Evolutionary conservation across 495 filamentous ascomycete genomes (phyloP).

Genomic region (Neurospora sp.): DNA sequence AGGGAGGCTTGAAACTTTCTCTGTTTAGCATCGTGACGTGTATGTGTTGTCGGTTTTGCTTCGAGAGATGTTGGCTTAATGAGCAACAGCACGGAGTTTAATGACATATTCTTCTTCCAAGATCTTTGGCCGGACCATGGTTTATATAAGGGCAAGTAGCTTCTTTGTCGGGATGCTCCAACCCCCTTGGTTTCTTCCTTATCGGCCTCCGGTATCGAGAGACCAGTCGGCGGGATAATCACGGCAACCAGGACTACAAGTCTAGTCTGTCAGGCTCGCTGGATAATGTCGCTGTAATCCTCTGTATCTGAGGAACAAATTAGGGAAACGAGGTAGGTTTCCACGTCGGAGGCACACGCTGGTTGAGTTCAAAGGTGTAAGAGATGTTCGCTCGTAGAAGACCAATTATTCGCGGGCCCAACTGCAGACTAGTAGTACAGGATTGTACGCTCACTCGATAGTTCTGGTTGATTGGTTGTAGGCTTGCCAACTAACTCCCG

Average conservation of each 20-base stretch:
- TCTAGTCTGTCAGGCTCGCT: neutral
- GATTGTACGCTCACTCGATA: neutral
- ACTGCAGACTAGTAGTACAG: neutral
- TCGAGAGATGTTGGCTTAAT: neutral
- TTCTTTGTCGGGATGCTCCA: neutral
- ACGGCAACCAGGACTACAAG: neutral
- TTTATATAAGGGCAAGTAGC: neutral
- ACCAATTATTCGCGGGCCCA: neutral
- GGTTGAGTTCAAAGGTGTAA: neutral
- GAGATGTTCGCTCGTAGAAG: neutral
- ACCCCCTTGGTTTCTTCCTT: neutral
- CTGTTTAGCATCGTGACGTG: neutral
- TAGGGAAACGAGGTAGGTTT: neutral
- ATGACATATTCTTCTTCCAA: neutral
- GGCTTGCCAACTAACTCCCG: neutral
- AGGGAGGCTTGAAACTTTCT: neutral
- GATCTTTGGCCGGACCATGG: neutral
- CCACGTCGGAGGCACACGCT: neutral
- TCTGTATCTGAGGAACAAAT: neutral
- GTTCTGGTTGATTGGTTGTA: neutral
- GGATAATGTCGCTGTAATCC: neutral
- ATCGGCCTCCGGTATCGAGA: neutral
- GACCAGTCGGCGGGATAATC: neutral
- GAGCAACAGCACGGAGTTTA: neutral
- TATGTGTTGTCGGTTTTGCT: neutral